These are phyloP conservation scores for Aspergillus conjunctus DNA, from an alignment of 495 filamentous ascomycete species.

Conservation along the genomic window DNA sequence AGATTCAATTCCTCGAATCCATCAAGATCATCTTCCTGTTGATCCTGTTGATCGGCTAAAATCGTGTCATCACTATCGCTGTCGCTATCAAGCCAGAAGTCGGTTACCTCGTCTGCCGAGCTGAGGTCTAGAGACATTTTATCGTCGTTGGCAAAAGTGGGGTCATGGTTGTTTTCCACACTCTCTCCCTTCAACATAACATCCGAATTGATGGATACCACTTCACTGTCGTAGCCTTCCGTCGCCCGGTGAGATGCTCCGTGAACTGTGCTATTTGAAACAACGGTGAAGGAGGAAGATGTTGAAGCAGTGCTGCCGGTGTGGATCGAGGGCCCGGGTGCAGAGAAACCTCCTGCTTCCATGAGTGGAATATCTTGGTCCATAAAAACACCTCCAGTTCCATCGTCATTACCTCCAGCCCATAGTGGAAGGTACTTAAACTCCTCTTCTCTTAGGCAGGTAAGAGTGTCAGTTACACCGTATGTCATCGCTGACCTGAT, in stretches of 20 bases:
- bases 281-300: slow-evolving; percentile 27
- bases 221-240: slow-evolving; percentile 30
- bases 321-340: slow-evolving; percentile 46
- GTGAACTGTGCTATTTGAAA: slow-evolving; percentile 34
- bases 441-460: slow-evolving; percentile 51
- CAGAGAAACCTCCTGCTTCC: slow-evolving; percentile 44
- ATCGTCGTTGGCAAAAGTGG: slow-evolving; percentile 4
- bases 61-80: slow-evolving; percentile 20
- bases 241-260: slow-evolving; percentile 41
- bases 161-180: slow-evolving; percentile 11
- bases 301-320: slow-evolving; percentile 37
- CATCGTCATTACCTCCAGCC: slow-evolving; percentile 59
- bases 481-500: slow-evolving; percentile 18
- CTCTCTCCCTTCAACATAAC: neutral
- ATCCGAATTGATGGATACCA: slow-evolving; percentile 31
- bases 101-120: slow-evolving; percentile 15
- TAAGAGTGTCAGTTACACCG: slow-evolving; percentile 44
- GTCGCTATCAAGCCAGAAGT: slow-evolving; percentile 12
- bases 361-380: slow-evolving; percentile 42
- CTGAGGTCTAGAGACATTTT: slow-evolving; percentile 14
- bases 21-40: neutral
- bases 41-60: slow-evolving; percentile 6
- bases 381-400: slow-evolving; percentile 53
- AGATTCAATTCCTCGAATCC: slow-evolving; percentile 19
- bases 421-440: slow-evolving; percentile 56